Evolutionary conservation across 2,329 filamentous ascomycete species (phyloP).

Genomic region (Colletotrichum zoysiae): DNA sequence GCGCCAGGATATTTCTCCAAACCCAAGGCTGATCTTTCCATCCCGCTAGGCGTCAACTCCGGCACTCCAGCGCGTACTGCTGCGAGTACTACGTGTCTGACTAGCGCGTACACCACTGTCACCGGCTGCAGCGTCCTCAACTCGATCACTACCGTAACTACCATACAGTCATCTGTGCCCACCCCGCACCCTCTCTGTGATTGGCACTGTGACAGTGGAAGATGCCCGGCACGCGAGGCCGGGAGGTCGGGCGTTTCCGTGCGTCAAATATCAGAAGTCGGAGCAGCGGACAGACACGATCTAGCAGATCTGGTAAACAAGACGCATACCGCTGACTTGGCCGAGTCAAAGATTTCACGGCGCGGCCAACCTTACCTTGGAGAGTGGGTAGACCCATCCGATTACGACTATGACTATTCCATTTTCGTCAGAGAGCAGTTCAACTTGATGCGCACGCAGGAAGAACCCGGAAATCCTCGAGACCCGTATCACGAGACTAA

Average conservation of each 20-base stretch:
- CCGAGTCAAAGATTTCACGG: neutral
- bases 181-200: neutral
- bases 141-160: constrained; percentile 7
- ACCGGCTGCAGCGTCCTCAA: constrained; percentile 31
- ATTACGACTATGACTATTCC: neutral
- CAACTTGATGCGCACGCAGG: neutral
- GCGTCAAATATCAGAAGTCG: neutral
- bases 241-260: neutral
- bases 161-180: neutral
- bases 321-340: neutral
- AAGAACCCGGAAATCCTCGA: neutral
- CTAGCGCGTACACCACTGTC: constrained; percentile 21
- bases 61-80: neutral
- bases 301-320: neutral
- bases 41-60: neutral
- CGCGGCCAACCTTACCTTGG: neutral
- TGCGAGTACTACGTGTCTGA: constrained; percentile 14
- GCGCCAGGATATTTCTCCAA: neutral
- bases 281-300: neutral
- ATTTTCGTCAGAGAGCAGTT: neutral
- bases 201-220: neutral
- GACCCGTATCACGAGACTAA: neutral
- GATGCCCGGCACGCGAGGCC: neutral
- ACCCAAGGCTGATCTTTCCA: neutral
- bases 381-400: neutral